phyloP scores from a whole-genome alignment of 2,329 filamentous ascomycete species.

The Diplodia scrobiculata region DNA sequence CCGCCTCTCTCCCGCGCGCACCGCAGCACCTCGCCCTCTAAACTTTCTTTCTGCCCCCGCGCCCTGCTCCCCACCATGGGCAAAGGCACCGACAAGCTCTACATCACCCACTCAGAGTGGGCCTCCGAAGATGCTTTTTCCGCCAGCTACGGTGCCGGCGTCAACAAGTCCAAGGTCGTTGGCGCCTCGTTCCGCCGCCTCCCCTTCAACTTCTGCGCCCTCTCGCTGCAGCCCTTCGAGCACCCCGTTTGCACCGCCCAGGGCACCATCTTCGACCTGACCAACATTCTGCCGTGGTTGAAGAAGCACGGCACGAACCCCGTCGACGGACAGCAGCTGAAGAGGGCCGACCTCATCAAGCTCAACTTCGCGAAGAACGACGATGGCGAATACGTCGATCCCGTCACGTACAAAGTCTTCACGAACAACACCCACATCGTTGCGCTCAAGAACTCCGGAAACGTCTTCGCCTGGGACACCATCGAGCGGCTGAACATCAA shows the following conservation, averaged over 20 bases:
- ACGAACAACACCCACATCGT: slow-evolving; percentile 98
- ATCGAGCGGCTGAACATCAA: slow-evolving; percentile 95
- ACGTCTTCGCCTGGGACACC: slow-evolving; percentile 96
- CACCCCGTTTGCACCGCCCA: slow-evolving; percentile 88
- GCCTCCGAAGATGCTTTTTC: slow-evolving; percentile 85
- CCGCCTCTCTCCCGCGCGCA: background rate
- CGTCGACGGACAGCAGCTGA: slow-evolving; percentile 76
- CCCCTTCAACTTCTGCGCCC: slow-evolving; percentile 97
- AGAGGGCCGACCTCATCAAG: slow-evolving; percentile 81
- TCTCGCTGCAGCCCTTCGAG: slow-evolving; percentile 91
- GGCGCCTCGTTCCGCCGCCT: slow-evolving; percentile 78
- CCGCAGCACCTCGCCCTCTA: background rate
- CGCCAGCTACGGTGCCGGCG: slow-evolving; percentile 71
- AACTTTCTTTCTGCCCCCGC: slow-evolving; percentile 1
- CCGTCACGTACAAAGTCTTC: slow-evolving; percentile 95
- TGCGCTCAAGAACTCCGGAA: slow-evolving; percentile 80
- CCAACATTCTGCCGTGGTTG: slow-evolving; percentile 91
- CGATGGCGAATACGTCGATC: slow-evolving; percentile 88
- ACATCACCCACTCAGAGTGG: slow-evolving; percentile 97
- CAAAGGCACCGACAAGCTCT: slow-evolving; percentile 49
- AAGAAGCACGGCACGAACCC: slow-evolving; percentile 93
- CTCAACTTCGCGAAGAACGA: slow-evolving; percentile 92
- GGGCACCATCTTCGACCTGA: slow-evolving; percentile 92
- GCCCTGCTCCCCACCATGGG: slow-evolving; percentile 36
- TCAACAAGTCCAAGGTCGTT: slow-evolving; percentile 56